Conservation (phyloP, 441 rosid genomes). For the Populus trichocarpa region DNA sequence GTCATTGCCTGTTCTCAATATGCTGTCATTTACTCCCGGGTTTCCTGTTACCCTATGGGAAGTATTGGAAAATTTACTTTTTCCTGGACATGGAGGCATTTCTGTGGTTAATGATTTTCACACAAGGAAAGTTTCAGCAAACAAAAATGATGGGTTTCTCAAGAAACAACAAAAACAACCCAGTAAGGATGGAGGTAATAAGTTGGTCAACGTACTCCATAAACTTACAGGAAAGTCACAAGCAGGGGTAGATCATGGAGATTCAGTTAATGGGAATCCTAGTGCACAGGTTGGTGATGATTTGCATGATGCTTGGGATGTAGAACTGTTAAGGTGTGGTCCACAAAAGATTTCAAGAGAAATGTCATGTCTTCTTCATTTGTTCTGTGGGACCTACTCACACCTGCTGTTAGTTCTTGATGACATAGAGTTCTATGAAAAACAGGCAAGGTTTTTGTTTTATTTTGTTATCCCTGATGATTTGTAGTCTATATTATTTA, state of each 20-base stretch:
- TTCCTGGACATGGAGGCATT: constrained; percentile 31
- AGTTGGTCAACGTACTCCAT: constrained; percentile 69
- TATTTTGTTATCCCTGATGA: not conserved
- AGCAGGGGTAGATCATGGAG: constrained; percentile 32
- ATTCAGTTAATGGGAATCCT: constrained; percentile 34
- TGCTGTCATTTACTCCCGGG: constrained; percentile 92
- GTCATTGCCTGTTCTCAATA: constrained; percentile 80
- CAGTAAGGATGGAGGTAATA: constrained; percentile 60
- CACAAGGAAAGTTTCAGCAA: constrained; percentile 33
- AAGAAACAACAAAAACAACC: constrained; percentile 52
- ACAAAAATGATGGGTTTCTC: constrained; percentile 32
- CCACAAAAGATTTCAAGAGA: constrained; percentile 78
- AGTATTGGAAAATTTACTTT: constrained; percentile 53
- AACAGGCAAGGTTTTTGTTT: constrained; percentile 57
- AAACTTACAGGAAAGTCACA: constrained; percentile 78
- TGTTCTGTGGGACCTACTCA: constrained; percentile 87
- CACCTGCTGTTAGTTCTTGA: constrained; percentile 96
- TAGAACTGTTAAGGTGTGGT: constrained; percentile 66
- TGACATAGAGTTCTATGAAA: constrained; percentile 98
- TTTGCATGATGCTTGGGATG: constrained; percentile 64
- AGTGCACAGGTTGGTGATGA: constrained; percentile 40
- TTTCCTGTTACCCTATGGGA: constrained; percentile 70
- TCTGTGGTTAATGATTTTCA: constrained; percentile 20
- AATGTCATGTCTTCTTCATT: constrained; percentile 71
- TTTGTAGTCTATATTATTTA: constrained; percentile 22